Evolutionary conservation across 1,284 basidiomycete species (phyloP), one percentile per base, ranked within the genome.

Genomic region (Cutaneotrichosporon cutaneum): DNA sequence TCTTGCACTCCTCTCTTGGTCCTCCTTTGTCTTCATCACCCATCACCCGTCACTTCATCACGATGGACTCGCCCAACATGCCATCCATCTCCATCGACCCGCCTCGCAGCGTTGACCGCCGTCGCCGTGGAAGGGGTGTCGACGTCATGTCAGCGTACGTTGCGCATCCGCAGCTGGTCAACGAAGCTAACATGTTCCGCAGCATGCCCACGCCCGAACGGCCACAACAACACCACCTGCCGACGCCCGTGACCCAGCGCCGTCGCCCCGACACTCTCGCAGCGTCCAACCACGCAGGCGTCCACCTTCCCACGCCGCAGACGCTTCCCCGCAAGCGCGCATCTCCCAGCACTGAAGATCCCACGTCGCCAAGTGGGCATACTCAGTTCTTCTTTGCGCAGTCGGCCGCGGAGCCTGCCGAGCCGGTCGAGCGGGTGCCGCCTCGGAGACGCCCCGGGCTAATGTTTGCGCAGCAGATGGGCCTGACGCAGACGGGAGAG

Each of bases 241-340:
- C 76, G 13, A 75, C 76, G 1, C 76, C 76, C 3, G 72, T 74
- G 27, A 76, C 73, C 13, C 63, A 70, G 21, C 71, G 69, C 24
- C 67, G 73, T 2, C 54, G 64, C 61, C 14, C 48, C 30, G 60
- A 44, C 63, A 62, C n/a, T 69, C 68, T 14, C 27, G 42, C 42
- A 24, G 44, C 18, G 13, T 45, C 26, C 27, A 11, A 33, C 8
- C 39, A 26, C 54, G 4, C n/a, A 9, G 36, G 26, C 6, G 8
- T 22, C 10, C 56, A 62, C 39, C 81, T 82, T 2, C 86, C 87
- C 16, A 76, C 79, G 5, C 81, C 82, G 81, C 86, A 88, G 18
- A 83, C 82, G 10, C 83, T 75, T 9, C 85, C 85, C 18, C 81
- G 72, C 18, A 67, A 70, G 54, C 69, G 68, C 13, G 47, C 56